Evolutionary conservation across 495 filamentous ascomycete species (phyloP).

Genomic region (Aspergillus panamensis): DNA sequence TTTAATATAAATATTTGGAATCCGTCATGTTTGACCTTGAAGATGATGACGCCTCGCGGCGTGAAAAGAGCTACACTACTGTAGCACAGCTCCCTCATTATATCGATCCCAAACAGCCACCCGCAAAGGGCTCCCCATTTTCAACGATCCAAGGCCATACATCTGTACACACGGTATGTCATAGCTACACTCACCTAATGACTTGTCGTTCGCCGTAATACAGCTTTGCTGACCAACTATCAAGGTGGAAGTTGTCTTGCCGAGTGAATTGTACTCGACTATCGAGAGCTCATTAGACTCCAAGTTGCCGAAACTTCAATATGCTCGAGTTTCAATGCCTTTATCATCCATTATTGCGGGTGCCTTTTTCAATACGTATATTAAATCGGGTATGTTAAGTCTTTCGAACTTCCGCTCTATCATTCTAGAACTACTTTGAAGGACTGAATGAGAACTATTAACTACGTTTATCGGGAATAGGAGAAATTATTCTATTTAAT

Average conservation of each 20-base stretch:
- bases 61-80: conserved; percentile 72
- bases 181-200: background rate
- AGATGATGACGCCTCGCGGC: conserved; percentile 50
- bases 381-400: conserved; percentile 67
- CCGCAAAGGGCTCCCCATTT: conserved; percentile 71
- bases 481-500: background rate
- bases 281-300: conserved; percentile 53
- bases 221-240: conserved; percentile 10
- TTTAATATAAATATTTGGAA: background rate
- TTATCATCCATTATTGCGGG: conserved; percentile 66
- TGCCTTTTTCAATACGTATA: conserved; percentile 81
- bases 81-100: conserved; percentile 59
- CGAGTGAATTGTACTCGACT: conserved; percentile 58
- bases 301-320: conserved; percentile 46
- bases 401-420: background rate
- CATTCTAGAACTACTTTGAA: background rate
- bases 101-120: conserved; percentile 65
- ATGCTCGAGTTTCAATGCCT: conserved; percentile 70
- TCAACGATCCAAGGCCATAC: conserved; percentile 60
- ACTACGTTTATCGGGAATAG: too few relatives aligned
- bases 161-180: conserved; percentile 71
- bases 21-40: conserved; percentile 55
- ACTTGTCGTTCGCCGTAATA: background rate
- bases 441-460: too few relatives aligned
- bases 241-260: conserved; percentile 68